Base-by-base conservation (phyloP, 179 eudicot genomes). In the Silene coronaria region DNA sequence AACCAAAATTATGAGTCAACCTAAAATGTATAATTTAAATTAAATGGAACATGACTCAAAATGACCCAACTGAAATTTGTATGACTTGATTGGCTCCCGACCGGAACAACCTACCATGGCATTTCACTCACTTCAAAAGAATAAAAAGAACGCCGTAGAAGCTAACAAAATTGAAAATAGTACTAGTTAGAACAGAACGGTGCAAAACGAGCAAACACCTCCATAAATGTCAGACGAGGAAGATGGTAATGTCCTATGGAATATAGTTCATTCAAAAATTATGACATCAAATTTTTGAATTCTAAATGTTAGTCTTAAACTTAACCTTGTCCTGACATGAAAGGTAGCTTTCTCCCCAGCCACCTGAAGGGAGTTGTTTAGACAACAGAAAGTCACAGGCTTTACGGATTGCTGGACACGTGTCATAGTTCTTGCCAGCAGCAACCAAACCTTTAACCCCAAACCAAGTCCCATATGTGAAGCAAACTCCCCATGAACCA, bases 401-500 rank as follows among this genome's bases (percentile, higher is more conserved):
- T 79, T 89, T 94, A 27, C 90, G 90, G 30, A 94, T 88, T 80
- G 82, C 76, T 78, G 86, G 78, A 76, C 87, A 88, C 67, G 78
- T 90, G 22, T 79, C 67, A 65, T 83, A 94, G 82, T 51, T 88
- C 83, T 80, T 85, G 70, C 92, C 97, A 79, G 94, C 87, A 70
- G 93, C 92, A 67, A 89, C 82, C 79, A 94, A 77, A 61, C 92
- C 98, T 81, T 87, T 84, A 48, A 94, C 66, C 69, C 97, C 98
- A 84, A 91, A 94, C 98, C 98, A 94, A 73, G 87, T 85, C 34
- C 92, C 98, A 82, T 94, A 94, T 1, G 96, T 90, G 86, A 88
- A 94, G 90, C 98, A 94, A 82, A 94, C 92, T 67, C 86, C 98
- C 98, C 98, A 94, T n/a, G 96, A 94, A 61, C 98, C 98, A 85